Percentiles rank a stretch among this genome's conserved stretches.
Conservation (phyloP, 176 grass and related monocot genomes). For the Musa troglodytarum region DNA sequence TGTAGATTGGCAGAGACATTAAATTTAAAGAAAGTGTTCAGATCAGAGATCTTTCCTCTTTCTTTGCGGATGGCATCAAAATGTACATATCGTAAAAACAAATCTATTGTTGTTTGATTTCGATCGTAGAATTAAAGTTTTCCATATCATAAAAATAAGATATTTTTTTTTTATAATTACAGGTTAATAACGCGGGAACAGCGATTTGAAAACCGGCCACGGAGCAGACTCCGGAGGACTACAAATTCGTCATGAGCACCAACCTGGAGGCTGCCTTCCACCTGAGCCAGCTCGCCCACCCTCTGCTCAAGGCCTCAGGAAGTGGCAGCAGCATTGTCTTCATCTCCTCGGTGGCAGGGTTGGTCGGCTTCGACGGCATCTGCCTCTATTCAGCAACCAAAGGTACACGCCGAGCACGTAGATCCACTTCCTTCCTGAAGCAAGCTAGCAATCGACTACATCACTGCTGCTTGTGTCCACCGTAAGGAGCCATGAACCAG, state of each 20-base stretch:
- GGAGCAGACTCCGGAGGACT: neutral
- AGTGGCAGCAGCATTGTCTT: slow-evolving; percentile 3
- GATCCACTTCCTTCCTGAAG: no score
- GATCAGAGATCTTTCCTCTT: no score
- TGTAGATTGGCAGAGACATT: no score
- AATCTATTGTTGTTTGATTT: no score
- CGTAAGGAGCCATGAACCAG: neutral
- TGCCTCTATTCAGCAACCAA: neutral
- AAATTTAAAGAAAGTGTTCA: no score
- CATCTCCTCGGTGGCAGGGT: neutral
- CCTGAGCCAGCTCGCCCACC: slow-evolving; percentile 4
- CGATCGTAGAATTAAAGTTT: no score
- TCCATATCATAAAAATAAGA: no score
- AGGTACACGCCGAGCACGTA: neutral
- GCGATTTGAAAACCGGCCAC: neutral
- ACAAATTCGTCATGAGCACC: neutral
- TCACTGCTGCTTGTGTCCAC: no score
- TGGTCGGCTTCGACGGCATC: neutral
- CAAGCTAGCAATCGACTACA: no score
- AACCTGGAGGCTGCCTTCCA: neutral
- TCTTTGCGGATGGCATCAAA: no score
- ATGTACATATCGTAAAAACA: no score
- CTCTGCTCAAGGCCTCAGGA: neutral
- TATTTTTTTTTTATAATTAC: no score
- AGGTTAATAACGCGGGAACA: neutral